phyloP scores from a whole-genome alignment of 2,329 filamentous ascomycete genomes.

The Ophiostoma pallidulum region DNA sequence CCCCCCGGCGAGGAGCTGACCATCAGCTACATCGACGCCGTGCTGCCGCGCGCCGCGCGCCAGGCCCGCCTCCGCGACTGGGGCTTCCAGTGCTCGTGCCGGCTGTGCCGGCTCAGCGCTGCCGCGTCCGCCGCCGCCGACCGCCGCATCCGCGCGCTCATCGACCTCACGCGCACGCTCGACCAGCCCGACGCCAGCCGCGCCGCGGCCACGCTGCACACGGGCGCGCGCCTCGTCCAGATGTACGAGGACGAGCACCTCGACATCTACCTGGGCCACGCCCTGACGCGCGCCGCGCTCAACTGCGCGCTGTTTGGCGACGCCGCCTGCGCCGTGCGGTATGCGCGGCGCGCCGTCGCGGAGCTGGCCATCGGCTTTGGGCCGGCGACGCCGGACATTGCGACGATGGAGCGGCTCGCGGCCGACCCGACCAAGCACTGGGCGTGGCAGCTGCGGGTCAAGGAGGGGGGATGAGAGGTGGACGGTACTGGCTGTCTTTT shows the following conservation, averaged over 20 bases:
- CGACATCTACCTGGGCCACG: constrained; percentile 25
- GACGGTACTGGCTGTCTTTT: too few species aligned
- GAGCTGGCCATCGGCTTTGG: constrained; percentile 27
- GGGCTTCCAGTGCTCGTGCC: constrained; percentile 29
- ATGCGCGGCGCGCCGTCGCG: constrained; percentile 25
- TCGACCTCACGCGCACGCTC: constrained; percentile 21
- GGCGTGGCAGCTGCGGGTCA: constrained; percentile 20
- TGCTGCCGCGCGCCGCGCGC: constrained; percentile 21
- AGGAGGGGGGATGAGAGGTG: background rate
- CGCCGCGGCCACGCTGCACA: constrained; percentile 23
- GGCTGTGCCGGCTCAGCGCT: constrained; percentile 21
- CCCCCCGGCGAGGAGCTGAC: constrained; percentile 28
- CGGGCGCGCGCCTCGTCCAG: constrained; percentile 21
- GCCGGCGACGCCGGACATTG: constrained; percentile 19
- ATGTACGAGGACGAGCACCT: constrained; percentile 28
- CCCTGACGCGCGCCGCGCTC: constrained; percentile 30
- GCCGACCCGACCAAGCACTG: constrained; percentile 25
- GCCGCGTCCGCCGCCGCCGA: constrained; percentile 23
- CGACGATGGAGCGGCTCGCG: constrained; percentile 25
- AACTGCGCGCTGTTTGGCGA: constrained; percentile 29
- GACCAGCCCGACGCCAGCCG: constrained; percentile 10
- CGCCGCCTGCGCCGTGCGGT: constrained; percentile 23
- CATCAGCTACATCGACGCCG: constrained; percentile 28
- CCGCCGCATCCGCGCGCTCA: constrained; percentile 23
- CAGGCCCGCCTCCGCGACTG: constrained; percentile 24